Conservation (phyloP, 306 rosid species). For the Hylodesmum podocarpum region DNA sequence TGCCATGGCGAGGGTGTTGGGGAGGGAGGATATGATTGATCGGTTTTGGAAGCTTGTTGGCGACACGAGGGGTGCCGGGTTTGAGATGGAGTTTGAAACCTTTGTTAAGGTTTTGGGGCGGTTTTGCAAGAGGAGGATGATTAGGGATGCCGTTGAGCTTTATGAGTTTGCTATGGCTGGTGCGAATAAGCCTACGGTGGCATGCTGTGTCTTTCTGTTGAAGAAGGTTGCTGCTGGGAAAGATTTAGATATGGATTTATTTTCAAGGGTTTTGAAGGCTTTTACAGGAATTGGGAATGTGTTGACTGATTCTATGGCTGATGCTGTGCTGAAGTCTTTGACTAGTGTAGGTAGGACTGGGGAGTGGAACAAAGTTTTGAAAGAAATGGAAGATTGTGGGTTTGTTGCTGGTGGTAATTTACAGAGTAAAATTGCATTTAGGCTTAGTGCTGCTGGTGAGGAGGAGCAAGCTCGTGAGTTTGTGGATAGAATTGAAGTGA, state of each 20-base stretch:
- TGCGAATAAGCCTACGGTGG: constrained; percentile 46
- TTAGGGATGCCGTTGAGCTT: constrained; percentile 70
- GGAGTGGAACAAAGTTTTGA: constrained; percentile 61
- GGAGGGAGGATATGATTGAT: constrained; percentile 67
- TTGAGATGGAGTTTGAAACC: constrained; percentile 61
- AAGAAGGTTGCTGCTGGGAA: constrained; percentile 51
- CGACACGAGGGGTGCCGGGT: constrained; percentile 60
- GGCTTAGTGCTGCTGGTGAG: constrained; percentile 49
- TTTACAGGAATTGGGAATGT: constrained; percentile 51
- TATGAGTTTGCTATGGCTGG: constrained; percentile 84
- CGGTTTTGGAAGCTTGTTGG: constrained; percentile 78
- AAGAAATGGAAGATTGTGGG: constrained; percentile 63
- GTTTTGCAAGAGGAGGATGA: constrained; percentile 65
- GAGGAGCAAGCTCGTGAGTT: constrained; percentile 54
- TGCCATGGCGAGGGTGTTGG: constrained; percentile 65
- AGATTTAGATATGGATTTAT: constrained; percentile 56
- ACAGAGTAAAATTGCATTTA: constrained; percentile 51
- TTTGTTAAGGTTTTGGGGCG: constrained; percentile 58
- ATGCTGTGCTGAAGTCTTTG: constrained; percentile 61
- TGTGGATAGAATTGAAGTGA: constrained; percentile 47
- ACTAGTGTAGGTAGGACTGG: constrained; percentile 54
- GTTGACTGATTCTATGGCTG: constrained; percentile 49
- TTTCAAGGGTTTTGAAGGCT: constrained; percentile 54
- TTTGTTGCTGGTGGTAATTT: constrained; percentile 44
- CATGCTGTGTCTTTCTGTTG: constrained; percentile 56